Conservation (phyloP, 306 rosid species). For the Fragaria iinumae region DNA sequence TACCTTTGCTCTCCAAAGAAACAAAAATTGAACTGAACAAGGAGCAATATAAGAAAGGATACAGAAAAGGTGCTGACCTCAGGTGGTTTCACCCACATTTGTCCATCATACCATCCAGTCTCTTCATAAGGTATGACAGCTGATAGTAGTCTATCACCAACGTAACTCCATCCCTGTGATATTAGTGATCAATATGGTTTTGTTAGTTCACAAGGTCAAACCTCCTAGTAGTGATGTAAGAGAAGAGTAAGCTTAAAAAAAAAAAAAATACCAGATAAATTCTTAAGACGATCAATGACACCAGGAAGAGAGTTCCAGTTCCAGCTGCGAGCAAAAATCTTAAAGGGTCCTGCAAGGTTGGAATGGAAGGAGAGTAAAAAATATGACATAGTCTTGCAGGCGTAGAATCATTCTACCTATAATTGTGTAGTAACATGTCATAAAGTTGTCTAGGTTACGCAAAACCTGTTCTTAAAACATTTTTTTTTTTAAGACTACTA, state of each 20-base stretch:
- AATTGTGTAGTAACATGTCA: constrained; percentile 11
- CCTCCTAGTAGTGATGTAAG: background rate
- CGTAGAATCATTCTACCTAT: background rate
- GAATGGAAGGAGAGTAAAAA: background rate
- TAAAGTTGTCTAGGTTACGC: too few species aligned
- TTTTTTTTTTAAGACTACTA: background rate
- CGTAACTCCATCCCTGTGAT: constrained; percentile 96
- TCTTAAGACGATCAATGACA: constrained; percentile 74
- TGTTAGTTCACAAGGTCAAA: background rate
- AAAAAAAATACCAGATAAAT: constrained; percentile 69
- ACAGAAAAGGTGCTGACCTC: constrained; percentile 58
- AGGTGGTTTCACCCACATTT: constrained; percentile 99
- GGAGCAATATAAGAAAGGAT: background rate
- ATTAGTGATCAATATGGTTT: constrained; percentile 15
- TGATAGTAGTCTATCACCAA: constrained; percentile 93
- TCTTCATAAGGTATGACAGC: constrained; percentile 97
- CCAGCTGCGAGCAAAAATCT: constrained; percentile 92
- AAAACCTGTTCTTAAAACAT: background rate
- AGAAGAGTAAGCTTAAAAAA: constrained; percentile 8
- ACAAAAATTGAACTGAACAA: background rate
- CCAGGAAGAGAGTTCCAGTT: constrained; percentile 92
- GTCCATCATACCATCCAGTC: constrained; percentile 99
- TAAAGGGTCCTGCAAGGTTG: constrained; percentile 81
- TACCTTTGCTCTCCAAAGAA: background rate
- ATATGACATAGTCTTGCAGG: constrained; percentile 7